Base-by-base conservation (phyloP, 2,329 filamentous ascomycete genomes). In the Ascochyta koolunga region DNA sequence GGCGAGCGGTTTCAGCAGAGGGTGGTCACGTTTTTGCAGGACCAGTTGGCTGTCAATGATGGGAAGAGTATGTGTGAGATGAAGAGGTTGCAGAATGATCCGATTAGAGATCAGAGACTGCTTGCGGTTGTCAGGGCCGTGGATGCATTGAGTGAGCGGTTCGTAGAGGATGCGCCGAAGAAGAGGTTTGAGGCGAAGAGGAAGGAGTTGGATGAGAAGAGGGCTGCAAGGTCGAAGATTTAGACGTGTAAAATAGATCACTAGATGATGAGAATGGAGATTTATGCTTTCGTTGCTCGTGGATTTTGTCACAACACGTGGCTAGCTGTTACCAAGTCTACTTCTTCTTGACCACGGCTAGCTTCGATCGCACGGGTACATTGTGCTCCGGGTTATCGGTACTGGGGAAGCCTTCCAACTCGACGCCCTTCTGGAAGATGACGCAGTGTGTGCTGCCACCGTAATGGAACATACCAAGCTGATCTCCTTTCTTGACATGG, bases 381-480 rank as follows among this genome's bases (percentile, higher is more conserved):
- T 77, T 77, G 15, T 71, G 61, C 49, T 66, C 47, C 7, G 50
- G 39, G 1, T 65, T 52, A 4, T 70, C 68, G 2, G 68, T 63
- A 57, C 70, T 48, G 2, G 61, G 64, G 41, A 65, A 65, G 0
- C 42, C 55, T 1, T 75, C 69, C 36, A 79, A 51, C 27, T 78
- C 76, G 27, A 87, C 82, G 0, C 77, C 81, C 58, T 82, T 79
- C 22, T 83, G 74, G 75, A 91, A 91, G 2, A 92, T 66, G 61
- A 91, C 67, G 62, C 86, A 89, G 67, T 90, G 85, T 1, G 85
- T 86, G 6, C 83, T 87, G 0, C 89, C 89, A n/a, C 89, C 89
- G 68, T 88, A 91, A 67, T 92, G 89, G 73, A 92, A 92, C 88
- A 90, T 91, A 36, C 89, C 89, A 33, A 86, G 78, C 76, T 91